A percentile compares a stretch with the other conserved stretches of the same genome.
These are phyloP conservation scores for Penicillium sp. DNA, from an alignment of 2,329 filamentous ascomycete species.

Conservation along the genomic window DNA sequence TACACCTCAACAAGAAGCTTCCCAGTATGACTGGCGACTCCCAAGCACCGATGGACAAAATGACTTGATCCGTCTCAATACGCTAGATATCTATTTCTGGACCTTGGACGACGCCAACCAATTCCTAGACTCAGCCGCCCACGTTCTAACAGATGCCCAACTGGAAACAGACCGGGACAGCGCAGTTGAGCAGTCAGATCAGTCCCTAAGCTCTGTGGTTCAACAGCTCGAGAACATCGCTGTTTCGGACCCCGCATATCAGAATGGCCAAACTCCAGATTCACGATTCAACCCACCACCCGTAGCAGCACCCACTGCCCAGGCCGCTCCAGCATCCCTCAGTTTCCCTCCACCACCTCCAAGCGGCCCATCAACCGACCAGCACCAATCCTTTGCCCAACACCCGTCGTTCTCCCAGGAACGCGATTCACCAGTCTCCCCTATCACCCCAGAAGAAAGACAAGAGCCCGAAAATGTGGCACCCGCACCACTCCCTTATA, in stretches of 20 bases:
- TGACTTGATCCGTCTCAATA: constrained; percentile 56
- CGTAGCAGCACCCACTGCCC: constrained; percentile 17
- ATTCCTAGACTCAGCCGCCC: constrained; percentile 50
- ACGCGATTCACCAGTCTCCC: constrained; percentile 2
- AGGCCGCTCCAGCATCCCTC: constrained; percentile 19
- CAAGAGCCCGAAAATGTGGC: constrained; percentile 40
- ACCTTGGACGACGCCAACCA: constrained; percentile 57
- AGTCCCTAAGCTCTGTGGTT: constrained; percentile 59
- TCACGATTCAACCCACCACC: constrained; percentile 33
- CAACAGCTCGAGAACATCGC: constrained; percentile 64
- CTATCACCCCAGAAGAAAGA: constrained; percentile 20
- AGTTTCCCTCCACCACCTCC: constrained; percentile 30
- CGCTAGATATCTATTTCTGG: constrained; percentile 66
- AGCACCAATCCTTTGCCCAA: constrained; percentile 7
- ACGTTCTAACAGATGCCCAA: constrained; percentile 37
- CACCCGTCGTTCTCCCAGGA: neutral
- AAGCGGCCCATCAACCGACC: constrained; percentile 16
- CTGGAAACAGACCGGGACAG: constrained; percentile 52
- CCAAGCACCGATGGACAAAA: constrained; percentile 55
- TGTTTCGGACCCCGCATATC: constrained; percentile 53
- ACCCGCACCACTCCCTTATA: constrained; percentile 61
- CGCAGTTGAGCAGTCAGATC: constrained; percentile 35
- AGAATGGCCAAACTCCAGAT: constrained; percentile 44
- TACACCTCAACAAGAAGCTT: constrained; percentile 25
- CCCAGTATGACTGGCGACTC: constrained; percentile 57